phyloP scores from a whole-genome alignment of 768 basidiomycete genomes.

The Hericium alpestre region DNA sequence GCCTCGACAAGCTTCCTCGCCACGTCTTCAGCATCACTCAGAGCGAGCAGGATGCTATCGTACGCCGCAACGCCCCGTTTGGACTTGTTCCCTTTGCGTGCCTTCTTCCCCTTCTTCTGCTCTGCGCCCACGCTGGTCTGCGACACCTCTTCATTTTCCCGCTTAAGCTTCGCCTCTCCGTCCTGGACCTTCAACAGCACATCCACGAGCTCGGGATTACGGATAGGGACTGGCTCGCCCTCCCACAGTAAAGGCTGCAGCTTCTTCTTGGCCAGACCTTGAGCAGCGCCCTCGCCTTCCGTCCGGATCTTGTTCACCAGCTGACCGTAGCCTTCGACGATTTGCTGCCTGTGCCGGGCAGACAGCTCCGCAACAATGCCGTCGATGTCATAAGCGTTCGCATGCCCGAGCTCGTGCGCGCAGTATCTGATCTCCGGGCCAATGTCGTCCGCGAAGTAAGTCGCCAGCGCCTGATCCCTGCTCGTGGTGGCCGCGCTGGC shows the following conservation, averaged over 20 bases:
- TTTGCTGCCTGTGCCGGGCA: conserved; percentile 40
- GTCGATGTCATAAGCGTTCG: conserved; percentile 74
- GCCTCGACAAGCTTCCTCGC: conserved; percentile 70
- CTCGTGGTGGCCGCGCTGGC: conserved; percentile 55
- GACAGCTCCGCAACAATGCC: conserved; percentile 59
- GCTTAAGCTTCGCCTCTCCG: conserved; percentile 51
- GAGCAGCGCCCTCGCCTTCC: conserved; percentile 28
- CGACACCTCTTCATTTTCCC: conserved; percentile 19
- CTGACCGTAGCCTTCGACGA: conserved; percentile 54
- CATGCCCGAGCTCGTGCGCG: conserved; percentile 76
- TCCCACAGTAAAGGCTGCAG: conserved; percentile 67
- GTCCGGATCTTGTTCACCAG: conserved; percentile 41
- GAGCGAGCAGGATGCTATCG: conserved; percentile 70
- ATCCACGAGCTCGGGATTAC: conserved; percentile 86
- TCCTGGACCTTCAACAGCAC: conserved; percentile 76
- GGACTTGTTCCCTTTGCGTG: conserved; percentile 31
- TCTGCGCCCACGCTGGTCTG: conserved; percentile 16
- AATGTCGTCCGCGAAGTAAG: conserved; percentile 75
- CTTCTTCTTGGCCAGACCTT: conserved; percentile 37
- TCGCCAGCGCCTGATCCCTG: conserved; percentile 79
- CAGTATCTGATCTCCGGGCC: conserved; percentile 88
- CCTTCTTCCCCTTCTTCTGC: conserved; percentile 26
- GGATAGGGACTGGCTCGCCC: conserved; percentile 69
- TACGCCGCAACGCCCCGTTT: conserved; percentile 79
- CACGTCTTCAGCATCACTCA: conserved; percentile 86